These are phyloP conservation scores for Aspergillus hancockii DNA, from an alignment of 495 filamentous ascomycete species.

Conservation along the genomic window DNA sequence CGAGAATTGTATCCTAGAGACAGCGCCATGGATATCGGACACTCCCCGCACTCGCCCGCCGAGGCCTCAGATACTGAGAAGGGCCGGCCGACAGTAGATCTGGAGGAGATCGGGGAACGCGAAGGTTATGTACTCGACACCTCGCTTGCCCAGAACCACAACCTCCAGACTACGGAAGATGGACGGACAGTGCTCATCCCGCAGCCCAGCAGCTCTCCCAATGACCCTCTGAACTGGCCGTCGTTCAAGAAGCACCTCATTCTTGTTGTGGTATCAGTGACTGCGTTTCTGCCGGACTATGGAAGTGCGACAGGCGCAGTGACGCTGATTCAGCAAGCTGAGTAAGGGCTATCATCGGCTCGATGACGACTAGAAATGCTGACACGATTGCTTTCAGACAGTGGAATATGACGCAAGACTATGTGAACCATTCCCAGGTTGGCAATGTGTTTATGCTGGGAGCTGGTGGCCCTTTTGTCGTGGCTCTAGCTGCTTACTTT, in stretches of 20 bases:
- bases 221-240: slow-evolving; percentile 64
- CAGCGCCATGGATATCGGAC: not conserved
- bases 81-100: slow-evolving; percentile 4
- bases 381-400: slow-evolving; percentile 27
- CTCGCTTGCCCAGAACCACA: slow-evolving; percentile 13
- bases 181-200: slow-evolving; percentile 56
- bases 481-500: slow-evolving; percentile 57
- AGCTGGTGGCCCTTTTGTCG: slow-evolving; percentile 55
- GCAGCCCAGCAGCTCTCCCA: slow-evolving; percentile 55
- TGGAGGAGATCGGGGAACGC: slow-evolving; percentile 24
- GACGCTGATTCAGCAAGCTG: slow-evolving; percentile 53
- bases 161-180: slow-evolving; percentile 25
- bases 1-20: not conserved
- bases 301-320: slow-evolving; percentile 56
- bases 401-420: slow-evolving; percentile 47
- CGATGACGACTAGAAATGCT: too few relatives aligned
- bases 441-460: slow-evolving; percentile 63
- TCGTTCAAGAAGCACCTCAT: slow-evolving; percentile 53
- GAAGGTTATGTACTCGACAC: slow-evolving; percentile 30
- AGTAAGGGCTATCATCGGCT: too few relatives aligned
- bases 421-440: slow-evolving; percentile 56
- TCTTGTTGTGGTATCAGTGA: slow-evolving; percentile 52
- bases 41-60: not conserved
- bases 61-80: not conserved
- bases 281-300: slow-evolving; percentile 59